Evolutionary conservation across 2,329 filamentous ascomycete species (phyloP).

Genomic region (Aureobasidium sp.): DNA sequence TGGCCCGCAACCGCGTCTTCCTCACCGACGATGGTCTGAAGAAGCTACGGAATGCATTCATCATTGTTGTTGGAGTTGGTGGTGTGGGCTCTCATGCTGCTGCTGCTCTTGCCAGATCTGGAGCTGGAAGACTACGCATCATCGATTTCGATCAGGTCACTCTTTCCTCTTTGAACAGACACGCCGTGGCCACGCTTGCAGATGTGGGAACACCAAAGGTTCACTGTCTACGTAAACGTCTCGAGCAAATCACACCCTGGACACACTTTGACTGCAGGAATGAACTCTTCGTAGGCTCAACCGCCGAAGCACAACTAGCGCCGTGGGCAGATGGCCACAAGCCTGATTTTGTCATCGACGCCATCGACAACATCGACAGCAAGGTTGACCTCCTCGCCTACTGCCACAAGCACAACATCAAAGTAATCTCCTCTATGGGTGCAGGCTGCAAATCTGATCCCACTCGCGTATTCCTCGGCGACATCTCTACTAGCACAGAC

Average conservation of each 20-base stretch:
- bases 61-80: constrained; percentile 86
- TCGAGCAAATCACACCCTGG: constrained; percentile 89
- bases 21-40: constrained; percentile 72
- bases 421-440: constrained; percentile 91
- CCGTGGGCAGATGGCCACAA: constrained; percentile 56
- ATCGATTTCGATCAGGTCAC: constrained; percentile 98
- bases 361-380: constrained; percentile 96
- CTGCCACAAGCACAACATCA: constrained; percentile 69
- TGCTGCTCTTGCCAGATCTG: constrained; percentile 78
- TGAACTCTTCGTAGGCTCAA: constrained; percentile 68
- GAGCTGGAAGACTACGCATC: constrained; percentile 78
- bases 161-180: constrained; percentile 87
- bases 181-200: constrained; percentile 86
- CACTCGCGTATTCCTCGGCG: constrained; percentile 80
- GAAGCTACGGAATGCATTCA: constrained; percentile 72
- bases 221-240: constrained; percentile 66
- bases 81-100: constrained; percentile 91
- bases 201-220: constrained; percentile 95
- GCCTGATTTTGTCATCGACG: constrained; percentile 89
- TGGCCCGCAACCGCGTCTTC: constrained; percentile 88
- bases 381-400: constrained; percentile 88
- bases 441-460: constrained; percentile 87
- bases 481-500: constrained; percentile 81
- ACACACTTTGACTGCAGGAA: constrained; percentile 78
- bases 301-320: constrained; percentile 60